A percentile compares a stretch with the other conserved stretches of the same genome.
Evolutionary conservation across 139 green algal species (phyloP).

Genomic region (Chloropicon primus): DNA sequence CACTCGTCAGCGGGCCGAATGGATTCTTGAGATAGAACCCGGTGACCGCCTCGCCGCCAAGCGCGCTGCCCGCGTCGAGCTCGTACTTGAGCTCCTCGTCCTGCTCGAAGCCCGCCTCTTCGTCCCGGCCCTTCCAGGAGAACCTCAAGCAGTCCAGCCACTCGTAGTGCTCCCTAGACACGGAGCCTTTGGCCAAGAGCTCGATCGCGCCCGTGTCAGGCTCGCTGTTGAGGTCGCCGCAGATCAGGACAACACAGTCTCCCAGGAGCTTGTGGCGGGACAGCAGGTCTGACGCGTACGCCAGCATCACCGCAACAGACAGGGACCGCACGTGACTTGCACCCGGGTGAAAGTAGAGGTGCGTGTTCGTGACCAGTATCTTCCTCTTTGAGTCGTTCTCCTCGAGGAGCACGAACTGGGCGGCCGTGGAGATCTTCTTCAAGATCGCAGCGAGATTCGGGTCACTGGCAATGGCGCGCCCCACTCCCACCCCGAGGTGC

Average conservation of each 20-base stretch:
- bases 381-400: background rate
- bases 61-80: background rate
- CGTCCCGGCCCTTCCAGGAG: background rate
- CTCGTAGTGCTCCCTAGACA: background rate
- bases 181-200: background rate
- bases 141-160: background rate
- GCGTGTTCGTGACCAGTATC: conserved; percentile 66
- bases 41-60: background rate
- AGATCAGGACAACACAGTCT: conserved; percentile 3
- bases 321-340: conserved; percentile 78
- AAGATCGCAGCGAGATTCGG: background rate
- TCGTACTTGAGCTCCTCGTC: background rate
- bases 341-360: conserved; percentile 84
- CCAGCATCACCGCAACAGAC: conserved; percentile 20
- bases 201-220: conserved; percentile 3
- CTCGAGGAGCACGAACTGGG: background rate
- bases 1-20: background rate
- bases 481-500: background rate
- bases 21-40: background rate
- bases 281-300: background rate
- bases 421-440: background rate
- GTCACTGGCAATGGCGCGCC: background rate
- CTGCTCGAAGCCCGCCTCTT: background rate
- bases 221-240: conserved; percentile 14
- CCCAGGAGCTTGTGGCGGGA: background rate